Conservation (phyloP, 176 grass and related monocot genomes). For the Oryza nivara region DNA sequence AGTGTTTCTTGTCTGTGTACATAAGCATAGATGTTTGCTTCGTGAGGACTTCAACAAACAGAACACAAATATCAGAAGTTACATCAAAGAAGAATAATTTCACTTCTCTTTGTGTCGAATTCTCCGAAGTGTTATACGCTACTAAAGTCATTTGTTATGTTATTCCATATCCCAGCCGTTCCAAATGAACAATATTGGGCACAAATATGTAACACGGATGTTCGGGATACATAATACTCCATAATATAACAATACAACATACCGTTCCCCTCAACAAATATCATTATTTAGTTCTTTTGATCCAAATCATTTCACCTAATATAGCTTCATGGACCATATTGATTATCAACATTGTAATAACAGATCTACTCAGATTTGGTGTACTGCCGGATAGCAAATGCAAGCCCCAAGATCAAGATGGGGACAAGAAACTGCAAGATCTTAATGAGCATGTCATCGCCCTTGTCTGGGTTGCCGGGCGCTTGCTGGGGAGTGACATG, state of each 20-base stretch:
- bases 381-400: constrained; percentile 63
- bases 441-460: constrained; percentile 55
- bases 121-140: neutral
- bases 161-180: neutral
- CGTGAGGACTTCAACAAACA: no score
- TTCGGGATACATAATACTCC: constrained; percentile 21
- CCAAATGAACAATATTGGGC: neutral
- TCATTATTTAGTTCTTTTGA: constrained; percentile 31
- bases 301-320: constrained; percentile 8
- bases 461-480: constrained; percentile 28
- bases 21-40: no score
- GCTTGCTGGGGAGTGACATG: constrained; percentile 53
- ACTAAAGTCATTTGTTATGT: neutral
- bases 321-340: neutral
- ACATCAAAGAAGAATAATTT: no score
- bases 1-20: no score
- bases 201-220: constrained; percentile 6
- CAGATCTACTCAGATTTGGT: constrained; percentile 51
- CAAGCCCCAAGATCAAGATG: constrained; percentile 65
- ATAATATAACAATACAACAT: constrained; percentile 28
- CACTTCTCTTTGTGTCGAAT: no score
- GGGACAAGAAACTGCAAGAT: constrained; percentile 71
- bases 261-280: constrained; percentile 22
- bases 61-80: no score
- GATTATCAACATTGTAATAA: neutral